phyloP scores from a whole-genome alignment of 2,329 filamentous ascomycete species.

The Cladobotryum mycophilum region DNA sequence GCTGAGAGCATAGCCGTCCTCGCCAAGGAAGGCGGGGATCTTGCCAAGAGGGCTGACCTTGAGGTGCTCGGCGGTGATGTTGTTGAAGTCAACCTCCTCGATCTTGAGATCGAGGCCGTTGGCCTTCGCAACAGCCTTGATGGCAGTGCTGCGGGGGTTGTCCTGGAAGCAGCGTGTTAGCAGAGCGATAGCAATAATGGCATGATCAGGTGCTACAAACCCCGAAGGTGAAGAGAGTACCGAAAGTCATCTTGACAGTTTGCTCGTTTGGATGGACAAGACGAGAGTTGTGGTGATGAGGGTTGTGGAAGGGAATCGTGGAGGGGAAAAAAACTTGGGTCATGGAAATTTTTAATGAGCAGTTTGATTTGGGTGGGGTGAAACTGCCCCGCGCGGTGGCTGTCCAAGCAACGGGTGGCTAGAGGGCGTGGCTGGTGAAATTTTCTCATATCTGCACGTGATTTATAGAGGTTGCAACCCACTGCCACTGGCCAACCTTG shows the following conservation, averaged over 20 bases:
- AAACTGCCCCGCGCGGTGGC: conserved; percentile 30
- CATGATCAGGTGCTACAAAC: conserved; percentile 45
- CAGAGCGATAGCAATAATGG: conserved; percentile 15
- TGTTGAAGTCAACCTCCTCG: conserved; percentile 62
- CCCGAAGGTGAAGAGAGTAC: conserved; percentile 87
- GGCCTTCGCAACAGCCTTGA: conserved; percentile 93
- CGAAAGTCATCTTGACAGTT: conserved; percentile 77
- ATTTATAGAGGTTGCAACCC: conserved; percentile 4
- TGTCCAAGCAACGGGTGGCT: conserved; percentile 17
- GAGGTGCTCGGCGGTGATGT: conserved; percentile 68
- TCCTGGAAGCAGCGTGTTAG: conserved; percentile 46
- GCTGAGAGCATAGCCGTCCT: conserved; percentile 82
- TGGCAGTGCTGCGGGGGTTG: conserved; percentile 83
- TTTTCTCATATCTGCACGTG: conserved; percentile 20
- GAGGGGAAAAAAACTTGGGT: conserved; percentile 16
- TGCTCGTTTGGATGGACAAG: conserved; percentile 22
- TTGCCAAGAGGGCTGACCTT: conserved; percentile 84
- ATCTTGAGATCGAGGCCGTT: conserved; percentile 90
- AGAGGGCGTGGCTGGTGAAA: neutral
- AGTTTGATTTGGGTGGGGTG: conserved; percentile 20
- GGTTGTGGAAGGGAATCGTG: conserved; percentile 12
- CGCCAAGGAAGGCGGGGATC: conserved; percentile 86
- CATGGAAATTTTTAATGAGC: conserved; percentile 27
- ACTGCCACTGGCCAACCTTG: neutral
- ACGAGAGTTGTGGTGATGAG: conserved; percentile 15